Conservation (phyloP, 192 early-diverging fungal species). For the Chytriomyces confervae region DNA sequence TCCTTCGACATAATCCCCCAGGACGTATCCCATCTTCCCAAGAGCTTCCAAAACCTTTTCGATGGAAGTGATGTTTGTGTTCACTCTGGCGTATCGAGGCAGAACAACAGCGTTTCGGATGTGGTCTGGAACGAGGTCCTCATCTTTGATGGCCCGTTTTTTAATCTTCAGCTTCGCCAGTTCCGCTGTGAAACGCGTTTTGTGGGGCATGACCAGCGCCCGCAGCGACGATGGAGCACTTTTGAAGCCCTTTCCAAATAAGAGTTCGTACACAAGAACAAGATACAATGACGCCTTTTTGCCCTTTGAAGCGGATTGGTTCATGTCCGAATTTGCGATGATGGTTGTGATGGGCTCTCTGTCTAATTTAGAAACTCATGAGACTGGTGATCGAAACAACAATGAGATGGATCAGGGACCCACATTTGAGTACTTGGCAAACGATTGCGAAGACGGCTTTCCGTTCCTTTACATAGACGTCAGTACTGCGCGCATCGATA, state of each 20-base stretch:
- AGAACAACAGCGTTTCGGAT: conserved; percentile 62
- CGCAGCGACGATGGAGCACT: conserved; percentile 61
- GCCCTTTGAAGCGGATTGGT: conserved; percentile 21
- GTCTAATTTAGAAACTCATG: background rate
- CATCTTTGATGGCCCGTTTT: conserved; percentile 64
- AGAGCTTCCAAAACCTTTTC: conserved; percentile 71
- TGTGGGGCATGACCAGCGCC: conserved; percentile 68
- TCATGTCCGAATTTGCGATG: conserved; percentile 13
- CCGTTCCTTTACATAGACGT: conserved; percentile 11
- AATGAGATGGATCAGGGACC: background rate
- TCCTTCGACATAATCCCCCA: conserved; percentile 38
- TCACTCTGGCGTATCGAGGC: conserved; percentile 89
- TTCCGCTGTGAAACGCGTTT: conserved; percentile 72
- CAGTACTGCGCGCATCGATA: background rate
- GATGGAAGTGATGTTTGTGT: conserved; percentile 75
- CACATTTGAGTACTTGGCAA: conserved; percentile 28
- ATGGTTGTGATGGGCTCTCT: conserved; percentile 10
- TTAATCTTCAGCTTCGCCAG: conserved; percentile 81
- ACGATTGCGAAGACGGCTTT: conserved; percentile 34
- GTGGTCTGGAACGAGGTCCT: conserved; percentile 72
- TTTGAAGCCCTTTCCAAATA: conserved; percentile 77
- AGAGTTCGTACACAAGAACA: conserved; percentile 84
- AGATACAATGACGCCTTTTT: conserved; percentile 25
- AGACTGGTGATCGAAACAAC: background rate
- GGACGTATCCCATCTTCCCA: conserved; percentile 60